Percentiles rank a stretch among this genome's conserved stretches.
phyloP scores from a whole-genome alignment of 2,329 filamentous ascomycete species.

The Epicoccum nigrum region DNA sequence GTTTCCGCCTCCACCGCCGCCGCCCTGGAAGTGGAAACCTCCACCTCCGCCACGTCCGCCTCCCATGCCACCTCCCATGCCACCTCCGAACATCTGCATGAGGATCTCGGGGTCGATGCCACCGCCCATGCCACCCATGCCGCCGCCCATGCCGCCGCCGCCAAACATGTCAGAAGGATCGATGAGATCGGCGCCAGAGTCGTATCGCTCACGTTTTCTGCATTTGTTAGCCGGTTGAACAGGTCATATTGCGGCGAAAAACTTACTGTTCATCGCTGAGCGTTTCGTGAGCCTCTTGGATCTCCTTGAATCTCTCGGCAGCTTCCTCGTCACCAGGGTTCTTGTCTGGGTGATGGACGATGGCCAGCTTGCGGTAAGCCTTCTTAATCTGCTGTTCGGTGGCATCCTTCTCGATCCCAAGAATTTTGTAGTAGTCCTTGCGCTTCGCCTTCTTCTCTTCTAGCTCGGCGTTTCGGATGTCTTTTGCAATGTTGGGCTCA shows the following conservation, averaged over 20 bases:
- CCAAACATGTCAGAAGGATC: constrained; percentile 88
- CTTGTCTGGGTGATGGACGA: constrained; percentile 96
- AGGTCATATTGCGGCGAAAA: background rate
- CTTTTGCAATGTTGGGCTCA: constrained; percentile 79
- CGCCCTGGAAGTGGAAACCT: constrained; percentile 47
- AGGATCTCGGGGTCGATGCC: constrained; percentile 47
- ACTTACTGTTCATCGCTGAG: constrained; percentile 90
- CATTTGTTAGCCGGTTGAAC: constrained; percentile 10
- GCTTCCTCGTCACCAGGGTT: constrained; percentile 86
- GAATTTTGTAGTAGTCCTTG: constrained; percentile 99
- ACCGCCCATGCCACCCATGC: constrained; percentile 61
- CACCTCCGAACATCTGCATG: constrained; percentile 52
- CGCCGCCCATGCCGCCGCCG: constrained; percentile 64
- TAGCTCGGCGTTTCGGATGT: constrained; percentile 87
- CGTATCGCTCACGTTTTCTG: constrained; percentile 87
- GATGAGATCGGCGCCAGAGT: constrained; percentile 88
- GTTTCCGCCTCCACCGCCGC: constrained; percentile 52
- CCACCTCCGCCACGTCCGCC: constrained; percentile 53
- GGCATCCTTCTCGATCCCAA: constrained; percentile 85
- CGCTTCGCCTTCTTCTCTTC: constrained; percentile 97
- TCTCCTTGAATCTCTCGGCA: constrained; percentile 94
- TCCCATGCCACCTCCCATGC: constrained; percentile 55
- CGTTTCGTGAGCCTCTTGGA: constrained; percentile 95
- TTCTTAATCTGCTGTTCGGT: constrained; percentile 89
- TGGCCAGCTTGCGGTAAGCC: constrained; percentile 93